Evolutionary conservation across 2,329 filamentous ascomycete species (phyloP), one percentile per base, ranked within the genome.

Genomic region (Trichoderma pleuroti): DNA sequence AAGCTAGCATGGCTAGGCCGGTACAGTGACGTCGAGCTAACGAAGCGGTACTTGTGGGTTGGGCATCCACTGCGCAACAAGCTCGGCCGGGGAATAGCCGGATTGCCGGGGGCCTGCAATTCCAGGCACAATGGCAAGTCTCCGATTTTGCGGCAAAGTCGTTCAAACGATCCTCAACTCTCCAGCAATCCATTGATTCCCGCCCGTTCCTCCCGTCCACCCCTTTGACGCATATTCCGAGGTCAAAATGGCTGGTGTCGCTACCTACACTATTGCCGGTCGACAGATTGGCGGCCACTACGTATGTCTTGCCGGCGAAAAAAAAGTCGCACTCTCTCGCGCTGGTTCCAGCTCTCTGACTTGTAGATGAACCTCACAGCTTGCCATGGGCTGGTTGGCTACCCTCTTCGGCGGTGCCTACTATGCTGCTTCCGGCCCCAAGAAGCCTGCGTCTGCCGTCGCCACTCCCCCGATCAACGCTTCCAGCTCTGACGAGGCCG

Each of bases 211-310:
- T 59, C 60, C 18, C 63, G 39, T 36, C 63, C 64, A 49, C 65
- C 65, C 46, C 28, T 65, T 46, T 36, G 52, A 65, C 74, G 72
- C 74, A 76, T 46, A 32, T 52, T 9, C 56, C 42, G 56, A 70
- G 68, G 42, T 70, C 59, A 79, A 70, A 76, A 82, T 82, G 81
- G 81, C 79, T 77, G 80, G 80, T 69, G 72, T 79, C 74, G 76
- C 80, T 73, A 78, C 78, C 74, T 90, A 89, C 83, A 84, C 79
- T 75, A 82, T 90, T 77, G 81, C 87, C 80, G 87, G 87, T 82
- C 84, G 83, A 78, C 84, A 88, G 80, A 80, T 90, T 80, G 87
- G 83, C 82, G 87, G 87, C 73, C 87, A 89, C 83, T 84, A 87
- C 82, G 87, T 90, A 76, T 78, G 87, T 85, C 68, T 39, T 71